A percentile compares a stretch with the other conserved stretches of the same genome.
Conservation (phyloP, 192 early-diverging fungal species). For the Chytriomyces sp. region DNA sequence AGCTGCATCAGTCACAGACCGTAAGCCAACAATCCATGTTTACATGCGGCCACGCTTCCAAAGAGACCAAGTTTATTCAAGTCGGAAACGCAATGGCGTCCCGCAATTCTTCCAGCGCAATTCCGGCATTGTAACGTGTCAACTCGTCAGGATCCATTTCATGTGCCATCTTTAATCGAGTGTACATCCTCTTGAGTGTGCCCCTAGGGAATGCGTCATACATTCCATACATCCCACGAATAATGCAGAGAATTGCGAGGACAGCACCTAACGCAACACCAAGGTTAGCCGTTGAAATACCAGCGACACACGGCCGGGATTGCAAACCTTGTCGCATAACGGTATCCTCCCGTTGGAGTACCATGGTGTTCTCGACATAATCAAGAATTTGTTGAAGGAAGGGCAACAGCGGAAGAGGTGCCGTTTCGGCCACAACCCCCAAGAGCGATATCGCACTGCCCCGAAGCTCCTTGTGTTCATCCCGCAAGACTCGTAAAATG, state of each 20-base stretch:
- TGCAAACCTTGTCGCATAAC: constrained; percentile 65
- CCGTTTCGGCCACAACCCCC: constrained; percentile 64
- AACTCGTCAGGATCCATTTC: constrained; percentile 73
- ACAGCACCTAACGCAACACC: constrained; percentile 59
- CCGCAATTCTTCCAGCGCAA: constrained; percentile 71
- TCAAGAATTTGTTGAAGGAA: constrained; percentile 68
- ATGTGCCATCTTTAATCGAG: constrained; percentile 63
- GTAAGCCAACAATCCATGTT: too few species aligned
- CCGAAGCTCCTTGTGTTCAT: constrained; percentile 34
- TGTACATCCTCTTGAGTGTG: constrained; percentile 59
- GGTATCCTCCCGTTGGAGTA: constrained; percentile 56
- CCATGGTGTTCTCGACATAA: constrained; percentile 70
- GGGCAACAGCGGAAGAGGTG: constrained; percentile 67
- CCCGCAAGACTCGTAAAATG: constrained; percentile 44
- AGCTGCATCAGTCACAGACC: too few species aligned
- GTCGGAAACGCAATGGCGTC: constrained; percentile 57
- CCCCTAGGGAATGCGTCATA: constrained; percentile 59
- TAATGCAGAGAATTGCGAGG: constrained; percentile 66
- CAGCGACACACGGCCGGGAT: neutral
- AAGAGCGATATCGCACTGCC: constrained; percentile 44
- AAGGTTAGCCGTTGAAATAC: neutral
- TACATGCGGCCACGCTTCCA: too few species aligned
- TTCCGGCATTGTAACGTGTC: constrained; percentile 68
- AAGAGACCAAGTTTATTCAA: too few species aligned
- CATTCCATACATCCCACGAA: constrained; percentile 67